These are phyloP conservation scores for Rhytidiadelphus loreus DNA, from an alignment of 225 moss, liverwort and hornwort species.

Conservation along the genomic window DNA sequence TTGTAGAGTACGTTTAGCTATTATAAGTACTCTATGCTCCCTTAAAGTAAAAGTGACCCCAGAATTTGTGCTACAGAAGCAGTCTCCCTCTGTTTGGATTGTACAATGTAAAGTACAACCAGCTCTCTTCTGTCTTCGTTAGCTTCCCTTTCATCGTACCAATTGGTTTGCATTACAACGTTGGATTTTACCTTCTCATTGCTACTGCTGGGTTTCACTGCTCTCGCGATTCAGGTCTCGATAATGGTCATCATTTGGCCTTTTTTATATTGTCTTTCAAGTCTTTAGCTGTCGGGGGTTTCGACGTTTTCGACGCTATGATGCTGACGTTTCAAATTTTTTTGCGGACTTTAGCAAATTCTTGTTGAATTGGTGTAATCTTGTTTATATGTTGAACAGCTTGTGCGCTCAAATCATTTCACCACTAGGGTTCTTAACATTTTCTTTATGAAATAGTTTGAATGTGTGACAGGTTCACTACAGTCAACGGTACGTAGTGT, in stretches of 20 bases:
- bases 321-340: neutral
- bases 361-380: neutral
- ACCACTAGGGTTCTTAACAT: neutral
- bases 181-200: neutral
- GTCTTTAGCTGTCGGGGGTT: neutral
- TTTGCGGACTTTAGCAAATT: neutral
- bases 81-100: neutral
- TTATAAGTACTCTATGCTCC: neutral
- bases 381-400: neutral
- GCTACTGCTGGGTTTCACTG: neutral
- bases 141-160: neutral
- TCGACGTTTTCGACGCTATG: neutral
- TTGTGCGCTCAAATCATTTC: neutral
- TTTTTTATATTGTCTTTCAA: neutral
- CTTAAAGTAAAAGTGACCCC: no score
- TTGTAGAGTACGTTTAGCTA: neutral
- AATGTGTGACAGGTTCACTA: neutral
- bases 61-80: neutral
- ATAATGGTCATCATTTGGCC: neutral
- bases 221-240: neutral
- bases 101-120: neutral
- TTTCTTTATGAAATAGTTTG: neutral
- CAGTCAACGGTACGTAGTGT: neutral
- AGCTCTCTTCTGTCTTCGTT: neutral
- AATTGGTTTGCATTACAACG: neutral